Base-by-base conservation (phyloP, 2,329 filamentous ascomycete species). In the Alternaria brassicae region DNA sequence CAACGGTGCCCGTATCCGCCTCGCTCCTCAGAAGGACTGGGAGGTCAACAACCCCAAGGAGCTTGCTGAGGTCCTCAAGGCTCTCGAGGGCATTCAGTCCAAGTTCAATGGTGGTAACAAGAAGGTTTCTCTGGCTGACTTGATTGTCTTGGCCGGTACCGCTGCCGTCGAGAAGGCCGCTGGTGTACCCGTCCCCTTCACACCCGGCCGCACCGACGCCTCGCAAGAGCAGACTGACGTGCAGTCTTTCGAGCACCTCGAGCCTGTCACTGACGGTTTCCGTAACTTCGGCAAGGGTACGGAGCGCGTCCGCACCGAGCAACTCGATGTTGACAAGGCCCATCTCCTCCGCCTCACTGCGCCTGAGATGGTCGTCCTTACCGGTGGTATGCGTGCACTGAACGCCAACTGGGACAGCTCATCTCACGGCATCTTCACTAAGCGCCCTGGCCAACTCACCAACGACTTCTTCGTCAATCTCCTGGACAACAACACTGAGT, bases 391-490 rank as follows among this genome's bases (percentile, higher is more conserved):
- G 53, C 90, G 91, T 67, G 85, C 83, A 1, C 81, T 93, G 52
- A 86, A 87, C 73, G 81, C 85, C 74, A 93, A 93, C 82, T 91
- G 83, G 63, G 89, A 93, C 68, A 88, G 88, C 40, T 91, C 89
- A 0, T 73, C 81, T 23, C 78, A 86, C 58, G 91, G 91, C 59
- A 84, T 93, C 58, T 83, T 93, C 72, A 93, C 91, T 56, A 82
- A 83, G 67, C 82, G 81, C 7, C 88, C 89, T 1, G 91, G 91
- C 40, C 78, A 86, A 67, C 82, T 93, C 69, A 91, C 87, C 72
- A 92, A 91, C 78, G 91, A 93, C 80, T 93, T 92, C 84, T 93
- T 93, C 72, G 85, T 91, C 78, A 92, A 93, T 80, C 82, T 93
- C 2, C 85, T 93, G 23, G 89, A 92, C 71, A 85, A 84, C 70